These are phyloP conservation scores for Pyrenophora seminiperda DNA, from an alignment of 2,329 filamentous ascomycete genomes.

Conservation along the genomic window DNA sequence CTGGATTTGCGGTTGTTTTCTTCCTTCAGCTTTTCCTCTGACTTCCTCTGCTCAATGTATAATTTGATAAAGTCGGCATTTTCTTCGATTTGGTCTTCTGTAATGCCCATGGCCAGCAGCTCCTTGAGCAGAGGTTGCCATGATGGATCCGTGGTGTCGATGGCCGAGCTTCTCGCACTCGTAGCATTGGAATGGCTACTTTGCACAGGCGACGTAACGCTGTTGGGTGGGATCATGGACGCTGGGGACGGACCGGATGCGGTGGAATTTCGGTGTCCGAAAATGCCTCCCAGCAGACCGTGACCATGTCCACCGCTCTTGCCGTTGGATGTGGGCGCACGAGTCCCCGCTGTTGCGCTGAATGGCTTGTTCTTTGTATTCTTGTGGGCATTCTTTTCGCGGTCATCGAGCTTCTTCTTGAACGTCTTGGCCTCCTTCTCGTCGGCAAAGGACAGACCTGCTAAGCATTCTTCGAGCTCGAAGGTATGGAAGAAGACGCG, in stretches of 20 bases:
- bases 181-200: constrained; percentile 42
- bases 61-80: constrained; percentile 71
- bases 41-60: constrained; percentile 68
- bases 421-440: constrained; percentile 98
- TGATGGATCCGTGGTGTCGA: constrained; percentile 66
- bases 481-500: constrained; percentile 98
- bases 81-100: constrained; percentile 69
- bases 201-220: constrained; percentile 47
- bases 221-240: constrained; percentile 56
- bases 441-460: constrained; percentile 88
- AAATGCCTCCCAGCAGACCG: constrained; percentile 59
- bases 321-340: constrained; percentile 34
- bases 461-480: constrained; percentile 89
- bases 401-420: constrained; percentile 94
- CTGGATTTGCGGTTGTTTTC: constrained; percentile 57
- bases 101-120: constrained; percentile 68
- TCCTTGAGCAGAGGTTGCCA: constrained; percentile 67
- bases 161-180: constrained; percentile 51
- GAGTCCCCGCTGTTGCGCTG: constrained; percentile 46
- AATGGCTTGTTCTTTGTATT: constrained; percentile 81
- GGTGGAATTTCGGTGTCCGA: constrained; percentile 56
- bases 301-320: constrained; percentile 45
- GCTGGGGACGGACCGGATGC: constrained; percentile 49
- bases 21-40: constrained; percentile 53
- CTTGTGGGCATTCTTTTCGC: constrained; percentile 94